Base-by-base conservation (phyloP, 2,329 filamentous ascomycete genomes). In the Paecilomyces sp. region DNA sequence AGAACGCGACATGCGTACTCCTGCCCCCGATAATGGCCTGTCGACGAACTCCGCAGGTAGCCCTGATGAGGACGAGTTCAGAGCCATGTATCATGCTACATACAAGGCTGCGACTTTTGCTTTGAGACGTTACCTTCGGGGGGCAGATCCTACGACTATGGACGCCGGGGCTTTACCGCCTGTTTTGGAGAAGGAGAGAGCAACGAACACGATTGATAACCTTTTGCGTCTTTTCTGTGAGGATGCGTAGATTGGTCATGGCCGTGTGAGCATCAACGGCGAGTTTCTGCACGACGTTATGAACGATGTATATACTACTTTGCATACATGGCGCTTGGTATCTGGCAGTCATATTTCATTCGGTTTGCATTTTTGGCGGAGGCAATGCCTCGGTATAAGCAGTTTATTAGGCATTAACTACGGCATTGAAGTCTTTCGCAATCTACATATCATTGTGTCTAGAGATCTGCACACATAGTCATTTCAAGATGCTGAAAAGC, bases 41-140 rank as follows among this genome's bases (percentile, higher is more conserved):
- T 57, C 64, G 9, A 63, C 58, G n/a, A 60, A 62, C 1, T 58
- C 59, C 22, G 41, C 62, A 7, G 60, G 57, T 6, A 61, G 34
- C 25, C 7, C 65, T 0, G 73, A 75, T 25, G 75, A 77, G 55
- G 74, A 76, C 50, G 74, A 76, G 12, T 78, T 77, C 58, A 77
- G 76, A 55, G 61, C 70, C 15, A 76, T 77, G 74, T 78, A 78
- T 57, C 75, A 78, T 61, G 74, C 74, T 12, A 77, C 75, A 3
- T 78, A 78, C 61, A 74, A 74, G 54, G 75, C 76, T 30, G 72
- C 76, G 4, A 73, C 69, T 7, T 78, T 77, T 68, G 75, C 75
- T 22, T 63, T 78, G n/a, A 70, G 76, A 15, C 73, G 68, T 57
- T 77, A 74, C 57, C 58, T 77, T 55, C 77, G 71, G 57, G 64